These are phyloP conservation scores for Fusarium fujikuroi DNA, from an alignment of 2,329 filamentous ascomycete species.

Conservation along the genomic window DNA sequence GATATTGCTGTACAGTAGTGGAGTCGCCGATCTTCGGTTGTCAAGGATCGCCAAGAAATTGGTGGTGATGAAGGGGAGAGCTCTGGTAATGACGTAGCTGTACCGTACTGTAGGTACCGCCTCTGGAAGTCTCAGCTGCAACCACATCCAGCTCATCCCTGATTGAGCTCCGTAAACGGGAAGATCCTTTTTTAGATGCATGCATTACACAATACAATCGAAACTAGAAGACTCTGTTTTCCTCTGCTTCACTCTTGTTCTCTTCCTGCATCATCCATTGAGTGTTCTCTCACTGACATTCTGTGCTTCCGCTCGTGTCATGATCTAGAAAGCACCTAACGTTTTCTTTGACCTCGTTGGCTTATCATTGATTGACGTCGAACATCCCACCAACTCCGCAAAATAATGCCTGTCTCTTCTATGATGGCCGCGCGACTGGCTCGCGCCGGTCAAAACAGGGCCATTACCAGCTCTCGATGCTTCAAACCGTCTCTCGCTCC, in stretches of 20 bases:
- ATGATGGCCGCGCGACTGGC: conserved; percentile 41
- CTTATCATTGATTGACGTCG: not conserved
- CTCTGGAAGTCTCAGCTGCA: conserved; percentile 1
- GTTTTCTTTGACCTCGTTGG: not conserved
- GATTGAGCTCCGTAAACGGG: conserved; percentile 31
- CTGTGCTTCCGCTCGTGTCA: conserved; percentile 13
- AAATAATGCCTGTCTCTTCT: conserved; percentile 39
- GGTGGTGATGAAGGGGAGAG: conserved; percentile 10
- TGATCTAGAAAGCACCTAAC: conserved; percentile 14
- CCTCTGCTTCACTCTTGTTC: not conserved
- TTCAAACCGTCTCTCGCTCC: conserved; percentile 20
- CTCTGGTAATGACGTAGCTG: conserved; percentile 33
- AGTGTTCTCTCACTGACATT: conserved; percentile 4
- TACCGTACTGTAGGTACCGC: conserved; percentile 6
- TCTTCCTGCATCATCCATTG: conserved; percentile 15
- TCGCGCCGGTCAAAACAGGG: conserved; percentile 30
- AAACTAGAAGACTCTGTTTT: not conserved
- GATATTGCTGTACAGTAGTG: conserved; percentile 12
- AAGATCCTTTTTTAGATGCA: conserved; percentile 18
- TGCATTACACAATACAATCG: conserved; percentile 28
- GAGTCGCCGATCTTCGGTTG: conserved; percentile 32
- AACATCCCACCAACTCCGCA: not conserved
- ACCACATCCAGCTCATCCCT: conserved; percentile 5
- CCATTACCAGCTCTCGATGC: conserved; percentile 23
- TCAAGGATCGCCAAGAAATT: conserved; percentile 35